Conservation (phyloP, 306 rosid genomes). For the Trifolium dubium region DNA sequence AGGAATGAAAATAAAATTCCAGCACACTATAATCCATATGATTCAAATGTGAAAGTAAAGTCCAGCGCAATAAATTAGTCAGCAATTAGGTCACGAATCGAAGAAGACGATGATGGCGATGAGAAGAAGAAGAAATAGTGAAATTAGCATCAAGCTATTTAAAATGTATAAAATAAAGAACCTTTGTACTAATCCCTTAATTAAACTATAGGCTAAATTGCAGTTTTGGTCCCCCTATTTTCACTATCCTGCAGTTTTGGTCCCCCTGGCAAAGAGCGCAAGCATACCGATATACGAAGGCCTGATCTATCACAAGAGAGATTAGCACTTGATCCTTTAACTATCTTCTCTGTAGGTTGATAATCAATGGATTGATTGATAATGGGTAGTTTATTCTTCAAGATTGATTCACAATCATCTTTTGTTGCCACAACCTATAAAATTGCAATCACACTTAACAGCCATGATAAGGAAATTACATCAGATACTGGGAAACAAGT, state of each 20-base stretch:
- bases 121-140: no score
- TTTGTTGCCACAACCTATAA: conserved; percentile 59
- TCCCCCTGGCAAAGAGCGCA: conserved; percentile 29
- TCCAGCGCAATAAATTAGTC: no score
- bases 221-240: no score
- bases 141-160: no score
- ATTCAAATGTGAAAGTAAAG: background rate
- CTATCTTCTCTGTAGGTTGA: conserved; percentile 43
- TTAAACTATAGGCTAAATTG: no score
- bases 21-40: background rate
- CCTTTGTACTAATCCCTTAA: no score
- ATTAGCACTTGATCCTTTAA: conserved; percentile 44
- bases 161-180: no score
- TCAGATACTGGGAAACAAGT: conserved; percentile 27
- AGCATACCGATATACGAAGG: conserved; percentile 64
- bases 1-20: background rate
- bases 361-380: conserved; percentile 37
- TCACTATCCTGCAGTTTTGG: no score
- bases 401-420: conserved; percentile 57
- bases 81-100: no score
- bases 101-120: no score
- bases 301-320: no score
- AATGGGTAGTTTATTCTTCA: conserved; percentile 52
- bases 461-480: conserved; percentile 18
- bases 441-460: conserved; percentile 33